A percentile compares a stretch with the other conserved stretches of the same genome.
Evolutionary conservation across 2,329 filamentous ascomycete genomes (phyloP).

Genomic region (Colletotrichum tanaceti): DNA sequence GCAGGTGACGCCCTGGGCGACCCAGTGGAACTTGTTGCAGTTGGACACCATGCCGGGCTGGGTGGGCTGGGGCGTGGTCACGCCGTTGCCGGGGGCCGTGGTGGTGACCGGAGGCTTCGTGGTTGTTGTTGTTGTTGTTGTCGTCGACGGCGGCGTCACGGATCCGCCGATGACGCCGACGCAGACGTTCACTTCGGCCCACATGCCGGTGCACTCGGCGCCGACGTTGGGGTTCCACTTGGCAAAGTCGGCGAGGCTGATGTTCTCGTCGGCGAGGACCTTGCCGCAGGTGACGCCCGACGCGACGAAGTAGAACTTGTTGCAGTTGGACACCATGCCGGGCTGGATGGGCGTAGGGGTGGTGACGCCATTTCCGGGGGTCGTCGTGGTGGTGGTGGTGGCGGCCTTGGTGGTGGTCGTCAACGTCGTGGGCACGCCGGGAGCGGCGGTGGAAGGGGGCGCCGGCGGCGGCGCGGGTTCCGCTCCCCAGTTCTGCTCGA

Average conservation of each 20-base stretch:
- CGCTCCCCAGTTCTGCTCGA: slow-evolving; percentile 3
- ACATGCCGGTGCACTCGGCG: slow-evolving; percentile 20
- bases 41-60: too few species aligned
- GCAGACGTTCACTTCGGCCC: slow-evolving; percentile 25
- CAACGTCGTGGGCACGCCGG: not conserved
- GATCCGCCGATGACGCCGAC: slow-evolving; percentile 15
- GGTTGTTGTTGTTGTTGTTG: slow-evolving; percentile 41
- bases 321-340: slow-evolving; percentile 39
- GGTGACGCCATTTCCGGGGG: slow-evolving; percentile 28
- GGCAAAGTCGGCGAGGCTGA: slow-evolving; percentile 44
- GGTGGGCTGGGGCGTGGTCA: too few species aligned
- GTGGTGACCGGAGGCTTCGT: slow-evolving; percentile 26
- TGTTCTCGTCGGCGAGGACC: slow-evolving; percentile 43
- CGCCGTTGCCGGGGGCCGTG: slow-evolving; percentile 33
- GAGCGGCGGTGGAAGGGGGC: not conserved
- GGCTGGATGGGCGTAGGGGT: slow-evolving; percentile 38
- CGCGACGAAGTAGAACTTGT: slow-evolving; percentile 35
- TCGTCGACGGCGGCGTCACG: slow-evolving; percentile 13
- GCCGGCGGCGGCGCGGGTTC: not conserved
- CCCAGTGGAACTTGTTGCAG: too few species aligned
- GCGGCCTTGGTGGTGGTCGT: not conserved
- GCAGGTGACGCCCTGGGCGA: too few species aligned
- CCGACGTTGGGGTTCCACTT: slow-evolving; percentile 40
- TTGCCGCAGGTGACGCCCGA: slow-evolving; percentile 23
- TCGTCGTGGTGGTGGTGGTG: slow-evolving; percentile 10